phyloP scores from a whole-genome alignment of 148 eudicot genomes.

The Heliosperma pusillum region DNA sequence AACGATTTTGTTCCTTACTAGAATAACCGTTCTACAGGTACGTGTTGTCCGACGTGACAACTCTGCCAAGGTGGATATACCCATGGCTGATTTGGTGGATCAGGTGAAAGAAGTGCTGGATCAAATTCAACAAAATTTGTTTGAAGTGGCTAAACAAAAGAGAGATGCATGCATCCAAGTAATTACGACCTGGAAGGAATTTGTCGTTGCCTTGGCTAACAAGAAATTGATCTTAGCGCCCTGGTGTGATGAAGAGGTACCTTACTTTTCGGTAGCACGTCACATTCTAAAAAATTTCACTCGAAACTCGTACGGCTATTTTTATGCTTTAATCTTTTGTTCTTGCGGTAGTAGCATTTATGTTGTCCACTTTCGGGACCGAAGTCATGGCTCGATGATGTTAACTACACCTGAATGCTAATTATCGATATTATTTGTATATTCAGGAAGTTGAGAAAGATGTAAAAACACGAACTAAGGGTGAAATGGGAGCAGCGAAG shows the following conservation, averaged over 20 bases:
- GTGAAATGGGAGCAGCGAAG: conserved; percentile 93
- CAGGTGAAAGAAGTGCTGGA: conserved; percentile 55
- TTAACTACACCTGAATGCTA: not conserved
- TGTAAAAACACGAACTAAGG: conserved; percentile 88
- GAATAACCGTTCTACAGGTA: conserved; percentile 37
- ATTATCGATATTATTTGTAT: not conserved
- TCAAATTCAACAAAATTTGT: conserved; percentile 62
- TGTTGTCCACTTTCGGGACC: not conserved
- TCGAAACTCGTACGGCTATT: not conserved
- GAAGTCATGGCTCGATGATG: not conserved
- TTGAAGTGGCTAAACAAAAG: conserved; percentile 69
- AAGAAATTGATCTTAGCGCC: conserved; percentile 96
- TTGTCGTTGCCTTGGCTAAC: conserved; percentile 68
- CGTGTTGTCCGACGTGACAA: conserved; percentile 92
- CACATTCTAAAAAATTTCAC: not conserved
- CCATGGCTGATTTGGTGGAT: conserved; percentile 58
- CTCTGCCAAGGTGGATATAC: conserved; percentile 60
- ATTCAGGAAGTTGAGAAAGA: conserved; percentile 87
- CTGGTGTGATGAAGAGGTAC: conserved; percentile 99
- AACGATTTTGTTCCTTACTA: not conserved
- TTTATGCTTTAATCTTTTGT: not conserved
- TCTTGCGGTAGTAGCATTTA: not conserved
- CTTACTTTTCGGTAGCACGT: not conserved
- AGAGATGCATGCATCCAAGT: conserved; percentile 74
- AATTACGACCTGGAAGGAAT: conserved; percentile 84